A percentile compares a stretch with the other conserved stretches of the same genome.
Evolutionary conservation across 2,329 filamentous ascomycete genomes (phyloP).

Genomic region (Pseudohalonectria lignicola): DNA sequence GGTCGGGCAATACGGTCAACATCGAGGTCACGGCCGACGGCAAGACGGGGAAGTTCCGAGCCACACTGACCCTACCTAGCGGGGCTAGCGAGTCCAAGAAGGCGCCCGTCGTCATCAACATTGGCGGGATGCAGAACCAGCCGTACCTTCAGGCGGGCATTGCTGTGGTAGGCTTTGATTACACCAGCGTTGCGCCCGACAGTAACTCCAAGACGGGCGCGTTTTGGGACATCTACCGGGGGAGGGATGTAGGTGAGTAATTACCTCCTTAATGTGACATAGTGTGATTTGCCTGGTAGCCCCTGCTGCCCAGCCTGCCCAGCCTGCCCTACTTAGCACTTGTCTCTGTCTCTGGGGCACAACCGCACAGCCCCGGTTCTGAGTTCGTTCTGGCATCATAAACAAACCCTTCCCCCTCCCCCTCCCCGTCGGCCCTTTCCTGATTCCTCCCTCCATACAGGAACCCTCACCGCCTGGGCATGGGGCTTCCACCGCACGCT

Average conservation of each 20-base stretch:
- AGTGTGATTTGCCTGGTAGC: no score
- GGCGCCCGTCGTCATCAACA: conserved; percentile 36
- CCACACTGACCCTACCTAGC: conserved; percentile 27
- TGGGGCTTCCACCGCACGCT: conserved; percentile 43
- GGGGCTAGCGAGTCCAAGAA: conserved; percentile 18
- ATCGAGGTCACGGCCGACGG: conserved; percentile 29
- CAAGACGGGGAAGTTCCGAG: conserved; percentile 31
- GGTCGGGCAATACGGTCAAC: conserved; percentile 29
- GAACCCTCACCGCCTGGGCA: conserved; percentile 41
- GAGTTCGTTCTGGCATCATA: no score
- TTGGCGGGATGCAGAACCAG: conserved; percentile 35
- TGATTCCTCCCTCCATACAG: conserved; percentile 11
- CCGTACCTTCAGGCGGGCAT: conserved; percentile 34
- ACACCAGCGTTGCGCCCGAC: conserved; percentile 33
- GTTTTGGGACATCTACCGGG: conserved; percentile 37
- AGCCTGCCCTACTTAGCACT: no score
- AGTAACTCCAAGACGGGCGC: conserved; percentile 36
- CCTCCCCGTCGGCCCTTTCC: neutral
- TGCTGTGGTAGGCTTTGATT: conserved; percentile 37
- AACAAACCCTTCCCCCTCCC: no score
- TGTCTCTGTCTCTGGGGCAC: no score
- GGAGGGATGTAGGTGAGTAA: conserved; percentile 31
- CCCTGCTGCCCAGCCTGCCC: no score
- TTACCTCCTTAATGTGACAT: no score
- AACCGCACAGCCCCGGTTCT: no score